Base-by-base conservation (phyloP, 139 green algal species). In the Chlorella vulgaris region DNA sequence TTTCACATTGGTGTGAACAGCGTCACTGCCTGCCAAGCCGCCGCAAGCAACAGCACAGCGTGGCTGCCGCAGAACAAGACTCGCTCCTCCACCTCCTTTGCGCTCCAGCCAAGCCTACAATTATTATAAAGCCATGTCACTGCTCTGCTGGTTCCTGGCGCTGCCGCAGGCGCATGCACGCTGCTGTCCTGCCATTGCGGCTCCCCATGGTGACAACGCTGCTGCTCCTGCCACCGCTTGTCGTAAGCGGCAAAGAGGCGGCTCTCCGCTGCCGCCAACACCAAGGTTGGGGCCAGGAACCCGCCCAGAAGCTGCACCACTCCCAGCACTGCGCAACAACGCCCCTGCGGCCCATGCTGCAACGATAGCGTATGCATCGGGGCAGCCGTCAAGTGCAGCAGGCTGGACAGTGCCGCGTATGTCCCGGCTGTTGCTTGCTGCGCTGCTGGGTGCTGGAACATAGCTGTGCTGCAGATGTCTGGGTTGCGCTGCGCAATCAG, bases 1-100 rank as follows among this genome's bases (percentile, higher is more conserved):
- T n/a, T 43, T 69, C 33, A 69, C 29, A 69, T 1, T 5, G 62
- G 62, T 2, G 43, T 77, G 43, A 65, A 6, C 31, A 42, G 42
- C 42, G 62, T n/a, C 19, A 77, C 40, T 18, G 69, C 42, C 31
- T 77, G 69, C 69, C 69, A 77, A 29, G 69, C 31, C 15, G 69
- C 31, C 7, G 42, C 47, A 6, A 63, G 43, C 29, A 77, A 42
- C 43, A 77, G 69, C 69, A 61, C 15, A 29, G 69, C 43, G 47
- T 58, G 15, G 47, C 15, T 58, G 10, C 10, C 15, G 13, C 13
- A 10, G 15, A 24, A 10, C 47, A 58, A 58, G 13, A 58, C 13
- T 15, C 47, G 47, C 13, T 15, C 10, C 47, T 58, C 47, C 15
- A 15, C 13, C 15, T 43, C 15, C 31, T 33, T 29, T 29, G 22